Evolutionary conservation across 176 grass and related monocot species (phyloP).

Genomic region (Elaeis guineensis): DNA sequence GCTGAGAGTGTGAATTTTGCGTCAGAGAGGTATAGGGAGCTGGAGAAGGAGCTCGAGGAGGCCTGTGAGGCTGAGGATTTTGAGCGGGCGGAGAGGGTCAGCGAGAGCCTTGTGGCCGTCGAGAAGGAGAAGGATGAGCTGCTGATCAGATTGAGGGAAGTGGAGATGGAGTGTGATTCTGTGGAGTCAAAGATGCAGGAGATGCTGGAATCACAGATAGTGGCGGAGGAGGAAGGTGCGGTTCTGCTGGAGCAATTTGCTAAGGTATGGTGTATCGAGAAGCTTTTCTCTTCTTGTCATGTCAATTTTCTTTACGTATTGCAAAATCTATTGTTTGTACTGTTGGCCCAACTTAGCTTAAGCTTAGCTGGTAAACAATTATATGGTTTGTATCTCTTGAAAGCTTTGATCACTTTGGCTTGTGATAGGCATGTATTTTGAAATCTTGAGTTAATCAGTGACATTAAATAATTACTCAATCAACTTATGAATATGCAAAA

Average conservation of each 20-base stretch:
- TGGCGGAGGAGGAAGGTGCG: constrained; percentile 58
- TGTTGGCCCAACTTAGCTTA: no score
- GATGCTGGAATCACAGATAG: constrained; percentile 54
- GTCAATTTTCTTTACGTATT: no score
- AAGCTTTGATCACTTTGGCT: no score
- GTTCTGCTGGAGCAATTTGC: constrained; percentile 54
- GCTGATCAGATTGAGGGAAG: constrained; percentile 37
- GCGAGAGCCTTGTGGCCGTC: constrained; percentile 38
- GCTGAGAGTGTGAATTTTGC: constrained; percentile 34
- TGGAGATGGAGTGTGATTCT: constrained; percentile 52
- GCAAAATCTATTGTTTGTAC: no score
- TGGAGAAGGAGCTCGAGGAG: constrained; percentile 85
- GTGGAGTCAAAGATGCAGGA: constrained; percentile 73
- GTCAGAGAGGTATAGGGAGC: constrained; percentile 42
- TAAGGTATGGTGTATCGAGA: constrained; percentile 37
- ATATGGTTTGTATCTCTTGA: no score
- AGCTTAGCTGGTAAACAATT: no score
- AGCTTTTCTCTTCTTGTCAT: no score
- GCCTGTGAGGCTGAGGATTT: constrained; percentile 89
- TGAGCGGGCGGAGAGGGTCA: constrained; percentile 80
- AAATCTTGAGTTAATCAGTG: no score
- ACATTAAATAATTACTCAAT: no score
- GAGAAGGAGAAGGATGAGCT: constrained; percentile 67
- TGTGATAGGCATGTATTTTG: no score
- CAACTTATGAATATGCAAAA: no score